Conservation (phyloP, 495 filamentous ascomycete genomes). For the Daldinia grandis region DNA sequence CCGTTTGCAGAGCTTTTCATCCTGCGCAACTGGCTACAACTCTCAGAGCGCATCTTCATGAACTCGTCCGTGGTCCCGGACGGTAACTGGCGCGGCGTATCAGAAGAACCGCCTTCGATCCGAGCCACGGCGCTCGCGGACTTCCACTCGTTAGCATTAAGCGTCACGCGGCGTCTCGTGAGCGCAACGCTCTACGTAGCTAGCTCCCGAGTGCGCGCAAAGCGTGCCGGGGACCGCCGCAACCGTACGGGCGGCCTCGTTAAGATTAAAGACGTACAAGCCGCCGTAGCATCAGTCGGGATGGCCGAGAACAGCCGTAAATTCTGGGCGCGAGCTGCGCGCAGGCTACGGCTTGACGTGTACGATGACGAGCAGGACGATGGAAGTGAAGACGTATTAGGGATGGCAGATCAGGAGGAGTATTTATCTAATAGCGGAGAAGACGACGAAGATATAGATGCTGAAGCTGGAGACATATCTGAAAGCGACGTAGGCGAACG, state of each 20-base stretch:
- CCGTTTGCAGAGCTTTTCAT: slow-evolving; percentile 62
- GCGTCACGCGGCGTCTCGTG: slow-evolving; percentile 73
- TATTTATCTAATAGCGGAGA: not conserved
- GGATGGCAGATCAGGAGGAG: slow-evolving; percentile 35
- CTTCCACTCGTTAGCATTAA: slow-evolving; percentile 72
- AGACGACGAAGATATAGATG: slow-evolving; percentile 16
- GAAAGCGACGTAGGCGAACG: slow-evolving; percentile 14
- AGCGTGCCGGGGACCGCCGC: slow-evolving; percentile 43
- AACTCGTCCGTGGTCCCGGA: slow-evolving; percentile 65
- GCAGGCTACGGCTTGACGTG: slow-evolving; percentile 64
- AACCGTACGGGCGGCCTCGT: slow-evolving; percentile 52
- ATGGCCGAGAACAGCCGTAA: slow-evolving; percentile 54
- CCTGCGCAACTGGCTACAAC: slow-evolving; percentile 65
- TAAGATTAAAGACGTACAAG: slow-evolving; percentile 67
- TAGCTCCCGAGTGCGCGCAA: slow-evolving; percentile 60
- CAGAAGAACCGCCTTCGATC: slow-evolving; percentile 68
- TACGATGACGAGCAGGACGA: slow-evolving; percentile 47
- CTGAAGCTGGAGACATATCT: slow-evolving; percentile 32
- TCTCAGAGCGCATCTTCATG: slow-evolving; percentile 80
- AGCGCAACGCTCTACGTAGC: slow-evolving; percentile 72
- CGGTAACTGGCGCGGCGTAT: slow-evolving; percentile 71
- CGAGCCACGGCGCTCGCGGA: slow-evolving; percentile 73
- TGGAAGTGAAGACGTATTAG: not conserved
- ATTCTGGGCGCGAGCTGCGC: slow-evolving; percentile 68
- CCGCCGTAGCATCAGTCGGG: slow-evolving; percentile 67